Evolutionary conservation across 805 yeast species (phyloP).

Genomic region (Yamadazyma paraphyllophila): DNA sequence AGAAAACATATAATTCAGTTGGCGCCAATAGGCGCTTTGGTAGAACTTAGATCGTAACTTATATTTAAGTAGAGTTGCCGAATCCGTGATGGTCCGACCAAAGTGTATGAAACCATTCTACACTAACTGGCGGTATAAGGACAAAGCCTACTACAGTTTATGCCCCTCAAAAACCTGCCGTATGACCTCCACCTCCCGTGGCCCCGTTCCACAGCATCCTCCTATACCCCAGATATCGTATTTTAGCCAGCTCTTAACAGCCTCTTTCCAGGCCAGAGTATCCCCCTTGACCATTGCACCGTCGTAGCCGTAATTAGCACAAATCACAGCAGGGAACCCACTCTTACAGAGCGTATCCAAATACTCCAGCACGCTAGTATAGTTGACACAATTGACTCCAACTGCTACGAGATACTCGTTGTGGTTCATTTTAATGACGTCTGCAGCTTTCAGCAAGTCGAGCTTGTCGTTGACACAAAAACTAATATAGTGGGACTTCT

Average conservation of each 20-base stretch:
- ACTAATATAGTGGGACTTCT: constrained; percentile 48
- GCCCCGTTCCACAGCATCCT: constrained; percentile 9
- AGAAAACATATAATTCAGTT: too few species aligned
- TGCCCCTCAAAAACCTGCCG: not conserved
- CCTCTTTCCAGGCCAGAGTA: constrained; percentile 32
- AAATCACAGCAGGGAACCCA: constrained; percentile 47
- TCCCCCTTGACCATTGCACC: constrained; percentile 24
- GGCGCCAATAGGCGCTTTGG: too few species aligned
- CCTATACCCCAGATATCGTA: constrained; percentile 29
- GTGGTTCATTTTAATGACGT: not conserved
- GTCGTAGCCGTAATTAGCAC: constrained; percentile 71
- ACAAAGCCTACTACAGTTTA: too few species aligned
- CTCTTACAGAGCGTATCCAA: constrained; percentile 22
- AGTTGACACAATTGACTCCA: constrained; percentile 71
- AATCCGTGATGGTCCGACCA: too few species aligned
- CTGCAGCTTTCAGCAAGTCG: constrained; percentile 1
- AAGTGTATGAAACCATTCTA: too few species aligned
- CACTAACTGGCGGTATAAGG: too few species aligned
- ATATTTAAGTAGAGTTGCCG: too few species aligned
- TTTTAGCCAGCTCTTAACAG: constrained; percentile 7
- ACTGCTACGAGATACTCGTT: constrained; percentile 42
- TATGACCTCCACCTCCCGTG: constrained; percentile 21
- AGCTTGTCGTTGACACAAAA: constrained; percentile 24
- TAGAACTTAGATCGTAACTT: too few species aligned
- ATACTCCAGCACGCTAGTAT: constrained; percentile 37